phyloP scores from a whole-genome alignment of 2,329 filamentous ascomycete genomes.

The Calonectria pseudoreteaudii region DNA sequence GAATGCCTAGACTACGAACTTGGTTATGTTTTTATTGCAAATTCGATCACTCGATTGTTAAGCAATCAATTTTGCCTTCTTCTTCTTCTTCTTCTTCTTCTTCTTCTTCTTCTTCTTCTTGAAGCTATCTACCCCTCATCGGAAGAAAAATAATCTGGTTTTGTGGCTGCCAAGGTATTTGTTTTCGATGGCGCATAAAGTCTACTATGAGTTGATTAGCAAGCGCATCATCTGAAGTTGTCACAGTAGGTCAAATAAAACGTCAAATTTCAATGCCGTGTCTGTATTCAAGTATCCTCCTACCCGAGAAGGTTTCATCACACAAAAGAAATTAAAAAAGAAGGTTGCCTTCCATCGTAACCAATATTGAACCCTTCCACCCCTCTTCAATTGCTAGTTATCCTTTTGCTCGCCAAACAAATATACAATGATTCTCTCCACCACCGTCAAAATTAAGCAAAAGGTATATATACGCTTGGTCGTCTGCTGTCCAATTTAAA shows the following conservation, averaged over 20 bases:
- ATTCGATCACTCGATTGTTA: too few species aligned
- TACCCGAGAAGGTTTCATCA: constrained; percentile 22
- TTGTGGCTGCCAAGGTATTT: not conserved
- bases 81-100: too few species aligned
- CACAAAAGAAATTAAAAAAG: constrained; percentile 38
- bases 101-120: too few species aligned
- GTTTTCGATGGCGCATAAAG: not conserved
- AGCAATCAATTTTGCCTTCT: too few species aligned
- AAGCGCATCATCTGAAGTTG: not conserved
- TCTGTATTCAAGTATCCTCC: constrained; percentile 26
- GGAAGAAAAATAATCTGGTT: not conserved
- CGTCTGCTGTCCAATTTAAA: constrained; percentile 4
- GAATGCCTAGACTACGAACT: not conserved
- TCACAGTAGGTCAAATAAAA: not conserved
- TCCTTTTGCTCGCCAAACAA: constrained; percentile 18
- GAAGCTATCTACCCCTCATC: too few species aligned
- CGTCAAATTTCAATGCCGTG: constrained; percentile 25
- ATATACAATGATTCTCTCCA: not conserved
- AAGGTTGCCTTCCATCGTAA: constrained; percentile 5
- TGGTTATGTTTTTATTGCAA: not conserved
- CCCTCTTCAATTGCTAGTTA: constrained; percentile 13
- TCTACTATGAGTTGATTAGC: not conserved
- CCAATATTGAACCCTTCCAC: constrained; percentile 11
- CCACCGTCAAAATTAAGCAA: constrained; percentile 15
- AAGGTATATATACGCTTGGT: constrained; percentile 19